Evolutionary conservation across 169 alveolate species (phyloP).

Genomic region (Cryptosporidium felis): DNA sequence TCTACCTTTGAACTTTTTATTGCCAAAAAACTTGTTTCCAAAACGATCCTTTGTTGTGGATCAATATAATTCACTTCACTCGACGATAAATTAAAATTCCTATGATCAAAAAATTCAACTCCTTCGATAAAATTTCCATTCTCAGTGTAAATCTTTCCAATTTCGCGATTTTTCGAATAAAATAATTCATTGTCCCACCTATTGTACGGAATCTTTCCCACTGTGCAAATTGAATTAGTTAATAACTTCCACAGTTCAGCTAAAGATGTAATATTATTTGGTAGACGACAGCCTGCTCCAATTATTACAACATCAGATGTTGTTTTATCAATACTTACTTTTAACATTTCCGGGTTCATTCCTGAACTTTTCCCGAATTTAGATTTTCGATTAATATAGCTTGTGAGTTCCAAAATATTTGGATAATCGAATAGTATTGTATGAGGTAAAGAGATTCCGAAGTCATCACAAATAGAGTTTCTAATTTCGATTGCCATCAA

Average conservation of each 20-base stretch:
- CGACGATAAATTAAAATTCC: constrained; percentile 46
- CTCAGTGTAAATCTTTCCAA: constrained; percentile 34
- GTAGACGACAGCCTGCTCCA: constrained; percentile 62
- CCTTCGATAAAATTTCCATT: constrained; percentile 51
- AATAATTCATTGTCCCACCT: constrained; percentile 51
- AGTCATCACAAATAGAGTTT: constrained; percentile 13
- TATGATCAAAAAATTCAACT: constrained; percentile 69
- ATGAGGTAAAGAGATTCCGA: constrained; percentile 27
- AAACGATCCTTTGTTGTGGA: constrained; percentile 81
- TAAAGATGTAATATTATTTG: background rate
- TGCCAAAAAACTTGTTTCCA: constrained; percentile 64
- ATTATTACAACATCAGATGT: background rate
- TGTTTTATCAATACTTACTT: background rate
- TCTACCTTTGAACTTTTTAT: constrained; percentile 10
- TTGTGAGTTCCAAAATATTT: constrained; percentile 11
- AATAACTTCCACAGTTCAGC: constrained; percentile 26
- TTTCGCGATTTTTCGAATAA: background rate
- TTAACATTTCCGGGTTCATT: background rate
- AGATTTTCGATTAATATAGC: constrained; percentile 27
- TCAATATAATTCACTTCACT: constrained; percentile 76
- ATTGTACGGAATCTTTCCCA: constrained; percentile 46
- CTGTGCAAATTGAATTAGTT: background rate
- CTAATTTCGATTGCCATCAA: constrained; percentile 52
- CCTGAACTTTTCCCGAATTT: background rate
- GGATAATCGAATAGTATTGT: constrained; percentile 57